phyloP scores from a whole-genome alignment of 2,329 filamentous ascomycete genomes.

The Madurella fahalii region DNA sequence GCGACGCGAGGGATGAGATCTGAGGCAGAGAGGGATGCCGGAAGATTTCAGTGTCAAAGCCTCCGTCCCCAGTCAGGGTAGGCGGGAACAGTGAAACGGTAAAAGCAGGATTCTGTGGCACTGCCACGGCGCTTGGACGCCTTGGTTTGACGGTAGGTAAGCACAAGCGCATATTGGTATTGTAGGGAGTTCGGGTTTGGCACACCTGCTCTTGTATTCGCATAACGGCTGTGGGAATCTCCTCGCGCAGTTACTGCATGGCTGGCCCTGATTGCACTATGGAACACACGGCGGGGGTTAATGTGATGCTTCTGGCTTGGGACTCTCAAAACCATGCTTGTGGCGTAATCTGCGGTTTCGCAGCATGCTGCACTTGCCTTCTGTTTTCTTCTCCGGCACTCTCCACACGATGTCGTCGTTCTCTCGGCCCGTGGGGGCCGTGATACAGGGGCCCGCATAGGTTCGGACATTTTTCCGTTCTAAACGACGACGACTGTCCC shows the following conservation, averaged over 20 bases:
- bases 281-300: neutral
- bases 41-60: slow-evolving; percentile 17
- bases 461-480: slow-evolving; percentile 33
- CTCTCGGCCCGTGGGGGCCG: slow-evolving; percentile 32
- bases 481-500: slow-evolving; percentile 5
- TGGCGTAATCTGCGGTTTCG: neutral
- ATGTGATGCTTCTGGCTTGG: neutral
- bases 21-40: slow-evolving; percentile 8
- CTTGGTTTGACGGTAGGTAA: slow-evolving; percentile 12
- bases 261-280: slow-evolving; percentile 52
- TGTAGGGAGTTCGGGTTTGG: neutral
- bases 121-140: slow-evolving; percentile 19
- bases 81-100: slow-evolving; percentile 24
- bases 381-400: slow-evolving; percentile 50
- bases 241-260: slow-evolving; percentile 50
- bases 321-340: neutral
- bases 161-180: neutral
- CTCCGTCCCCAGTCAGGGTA: neutral
- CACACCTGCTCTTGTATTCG: slow-evolving; percentile 38
- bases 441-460: slow-evolving; percentile 28
- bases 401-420: slow-evolving; percentile 44
- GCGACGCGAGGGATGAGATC: slow-evolving; percentile 9
- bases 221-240: slow-evolving; percentile 50
- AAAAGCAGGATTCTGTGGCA: slow-evolving; percentile 25
- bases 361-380: slow-evolving; percentile 35